Evolutionary conservation across 495 filamentous ascomycete species (phyloP).

Genomic region (Echria macrotheca): DNA sequence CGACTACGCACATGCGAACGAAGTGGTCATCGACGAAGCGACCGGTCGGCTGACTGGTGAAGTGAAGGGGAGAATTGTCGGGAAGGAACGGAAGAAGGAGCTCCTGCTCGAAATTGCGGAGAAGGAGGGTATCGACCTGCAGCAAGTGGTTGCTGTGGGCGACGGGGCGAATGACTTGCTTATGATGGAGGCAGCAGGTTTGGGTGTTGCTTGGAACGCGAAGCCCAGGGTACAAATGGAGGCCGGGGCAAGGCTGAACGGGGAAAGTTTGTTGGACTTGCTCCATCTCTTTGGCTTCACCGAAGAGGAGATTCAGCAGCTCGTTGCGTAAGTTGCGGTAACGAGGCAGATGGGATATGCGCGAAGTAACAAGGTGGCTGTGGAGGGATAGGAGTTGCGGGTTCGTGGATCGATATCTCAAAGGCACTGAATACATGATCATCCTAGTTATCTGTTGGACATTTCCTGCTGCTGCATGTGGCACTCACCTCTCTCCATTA

Average conservation of each 20-base stretch:
- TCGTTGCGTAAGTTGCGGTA: conserved; percentile 35
- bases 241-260: conserved; percentile 77
- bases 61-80: conserved; percentile 71
- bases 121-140: conserved; percentile 61
- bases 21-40: conserved; percentile 59
- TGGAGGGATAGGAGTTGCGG: too few relatives aligned
- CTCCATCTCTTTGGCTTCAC: conserved; percentile 78
- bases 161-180: conserved; percentile 93
- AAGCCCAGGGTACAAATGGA: conserved; percentile 87
- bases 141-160: conserved; percentile 81
- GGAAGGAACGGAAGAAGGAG: conserved; percentile 71
- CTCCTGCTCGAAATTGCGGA: conserved; percentile 72
- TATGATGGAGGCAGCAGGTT: conserved; percentile 84
- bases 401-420: too few relatives aligned
- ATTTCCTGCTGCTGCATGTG: too few relatives aligned
- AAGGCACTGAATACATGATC: too few relatives aligned
- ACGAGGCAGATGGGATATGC: too few relatives aligned
- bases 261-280: conserved; percentile 70
- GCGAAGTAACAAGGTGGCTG: too few relatives aligned
- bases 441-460: too few relatives aligned
- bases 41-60: conserved; percentile 73
- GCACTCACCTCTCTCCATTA: too few relatives aligned
- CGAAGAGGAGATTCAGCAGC: conserved; percentile 55
- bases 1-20: conserved; percentile 83
- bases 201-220: conserved; percentile 91